A percentile compares a stretch with the other conserved stretches of the same genome.
phyloP scores from a whole-genome alignment of 2,329 filamentous ascomycete species.

The Cladosporium sp. region DNA sequence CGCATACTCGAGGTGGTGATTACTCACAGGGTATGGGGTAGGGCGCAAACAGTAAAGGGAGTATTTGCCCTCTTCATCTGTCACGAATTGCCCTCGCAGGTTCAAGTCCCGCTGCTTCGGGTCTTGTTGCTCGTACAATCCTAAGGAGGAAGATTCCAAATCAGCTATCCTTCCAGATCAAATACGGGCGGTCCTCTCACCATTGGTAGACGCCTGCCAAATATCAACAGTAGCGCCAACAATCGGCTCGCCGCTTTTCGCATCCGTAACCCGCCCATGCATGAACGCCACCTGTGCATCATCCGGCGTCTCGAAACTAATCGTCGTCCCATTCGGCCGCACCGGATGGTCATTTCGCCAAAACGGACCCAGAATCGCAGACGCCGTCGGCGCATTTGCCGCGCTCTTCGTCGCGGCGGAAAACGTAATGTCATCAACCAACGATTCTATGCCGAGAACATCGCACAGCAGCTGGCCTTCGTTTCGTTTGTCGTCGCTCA shows the following conservation, averaged over 20 bases:
- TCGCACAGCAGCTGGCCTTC: constrained; percentile 59
- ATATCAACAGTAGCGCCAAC: constrained; percentile 66
- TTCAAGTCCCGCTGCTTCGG: constrained; percentile 66
- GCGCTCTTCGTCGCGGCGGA: constrained; percentile 3
- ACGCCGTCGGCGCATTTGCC: constrained; percentile 50
- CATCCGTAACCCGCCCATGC: constrained; percentile 58
- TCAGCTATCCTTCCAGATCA: neutral
- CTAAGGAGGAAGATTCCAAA: constrained; percentile 24
- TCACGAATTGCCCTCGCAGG: constrained; percentile 66
- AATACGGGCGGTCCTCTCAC: neutral
- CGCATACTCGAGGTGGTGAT: no score
- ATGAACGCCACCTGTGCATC: constrained; percentile 57
- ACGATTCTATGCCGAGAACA: constrained; percentile 51
- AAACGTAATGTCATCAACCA: constrained; percentile 11
- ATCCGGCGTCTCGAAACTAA: constrained; percentile 46
- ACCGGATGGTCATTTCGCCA: constrained; percentile 69
- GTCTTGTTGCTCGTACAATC: constrained; percentile 65
- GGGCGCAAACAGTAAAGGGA: constrained; percentile 39
- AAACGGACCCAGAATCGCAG: constrained; percentile 79
- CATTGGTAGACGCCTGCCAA: constrained; percentile 74
- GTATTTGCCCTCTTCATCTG: constrained; percentile 61
- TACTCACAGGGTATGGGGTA: constrained; percentile 44
- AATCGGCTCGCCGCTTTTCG: constrained; percentile 59
- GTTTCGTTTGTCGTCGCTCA: constrained; percentile 58
- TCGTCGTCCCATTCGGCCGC: constrained; percentile 62